phyloP scores from a whole-genome alignment of 306 rosid genomes.

The Begonia loranthoides region DNA sequence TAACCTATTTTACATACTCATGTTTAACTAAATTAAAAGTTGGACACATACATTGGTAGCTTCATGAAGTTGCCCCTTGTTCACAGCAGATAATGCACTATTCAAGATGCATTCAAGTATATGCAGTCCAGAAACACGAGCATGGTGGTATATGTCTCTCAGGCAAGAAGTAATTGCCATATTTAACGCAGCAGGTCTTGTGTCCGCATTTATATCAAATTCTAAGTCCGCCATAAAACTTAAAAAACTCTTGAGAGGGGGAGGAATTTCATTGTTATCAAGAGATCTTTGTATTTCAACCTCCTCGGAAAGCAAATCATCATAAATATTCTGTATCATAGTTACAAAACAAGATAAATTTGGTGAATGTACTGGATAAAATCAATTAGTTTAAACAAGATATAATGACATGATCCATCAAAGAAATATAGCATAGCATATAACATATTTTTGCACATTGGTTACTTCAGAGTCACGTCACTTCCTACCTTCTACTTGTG shows the following conservation, averaged over 20 bases:
- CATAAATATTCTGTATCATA: conserved; percentile 50
- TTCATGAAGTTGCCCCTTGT: conserved; percentile 77
- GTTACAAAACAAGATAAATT: background rate
- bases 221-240: conserved; percentile 34
- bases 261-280: conserved; percentile 46
- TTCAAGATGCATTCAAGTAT: conserved; percentile 82
- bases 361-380: no score
- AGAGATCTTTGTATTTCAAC: conserved; percentile 50
- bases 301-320: conserved; percentile 69
- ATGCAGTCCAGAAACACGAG: conserved; percentile 86
- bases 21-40: conserved; percentile 22
- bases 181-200: conserved; percentile 17
- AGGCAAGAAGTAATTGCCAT: conserved; percentile 43
- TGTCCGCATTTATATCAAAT: conserved; percentile 23
- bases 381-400: no score
- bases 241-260: conserved; percentile 49
- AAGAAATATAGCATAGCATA: no score
- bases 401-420: no score
- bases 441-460: no score
- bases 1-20: conserved; percentile 8
- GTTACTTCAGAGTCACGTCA: no score
- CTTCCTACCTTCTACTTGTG: no score
- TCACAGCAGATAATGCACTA: conserved; percentile 74
- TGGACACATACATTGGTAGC: conserved; percentile 70
- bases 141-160: conserved; percentile 77